A percentile compares a stretch with the other conserved stretches of the same genome.
These are phyloP conservation scores for Naganishia randhawae DNA, from an alignment of 768 basidiomycete species.

Conservation along the genomic window DNA sequence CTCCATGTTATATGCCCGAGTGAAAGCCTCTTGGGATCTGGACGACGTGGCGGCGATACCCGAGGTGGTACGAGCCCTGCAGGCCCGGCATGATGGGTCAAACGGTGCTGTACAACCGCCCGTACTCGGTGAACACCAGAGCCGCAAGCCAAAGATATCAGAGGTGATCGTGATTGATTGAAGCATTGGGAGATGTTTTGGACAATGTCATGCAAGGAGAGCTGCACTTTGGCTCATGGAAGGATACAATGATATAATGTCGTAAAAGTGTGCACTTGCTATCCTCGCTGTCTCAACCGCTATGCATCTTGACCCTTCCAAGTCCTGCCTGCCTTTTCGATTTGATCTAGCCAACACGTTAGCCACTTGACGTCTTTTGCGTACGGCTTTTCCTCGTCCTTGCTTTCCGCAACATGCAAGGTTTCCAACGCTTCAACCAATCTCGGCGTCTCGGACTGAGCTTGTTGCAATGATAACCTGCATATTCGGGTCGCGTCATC, in stretches of 20 bases:
- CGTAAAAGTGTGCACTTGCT: too few species aligned
- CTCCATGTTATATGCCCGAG: constrained; percentile 71
- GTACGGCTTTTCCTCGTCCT: neutral
- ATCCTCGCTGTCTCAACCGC: neutral
- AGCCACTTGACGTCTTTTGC: constrained; percentile 14
- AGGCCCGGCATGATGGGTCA: neutral
- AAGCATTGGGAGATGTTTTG: too few species aligned
- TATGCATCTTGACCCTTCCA: constrained; percentile 17
- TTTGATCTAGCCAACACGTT: constrained; percentile 21
- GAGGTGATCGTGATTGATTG: constrained; percentile 18
- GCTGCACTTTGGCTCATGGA: too few species aligned
- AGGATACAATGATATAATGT: too few species aligned
- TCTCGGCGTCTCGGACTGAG: neutral
- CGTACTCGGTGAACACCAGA: too few species aligned
- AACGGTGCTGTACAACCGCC: neutral
- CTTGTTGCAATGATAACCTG: constrained; percentile 11
- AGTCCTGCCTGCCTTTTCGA: constrained; percentile 14
- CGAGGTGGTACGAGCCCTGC: constrained; percentile 25
- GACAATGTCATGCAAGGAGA: too few species aligned
- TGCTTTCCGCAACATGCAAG: neutral
- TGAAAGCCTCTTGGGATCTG: constrained; percentile 54
- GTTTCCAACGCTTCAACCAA: neutral
- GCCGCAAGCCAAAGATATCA: neutral
- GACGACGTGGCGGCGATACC: constrained; percentile 44
- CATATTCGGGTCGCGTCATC: constrained; percentile 4